A percentile compares a stretch with the other conserved stretches of the same genome.
phyloP scores from a whole-genome alignment of 2,329 filamentous ascomycete genomes.

The Coniella vitis region DNA sequence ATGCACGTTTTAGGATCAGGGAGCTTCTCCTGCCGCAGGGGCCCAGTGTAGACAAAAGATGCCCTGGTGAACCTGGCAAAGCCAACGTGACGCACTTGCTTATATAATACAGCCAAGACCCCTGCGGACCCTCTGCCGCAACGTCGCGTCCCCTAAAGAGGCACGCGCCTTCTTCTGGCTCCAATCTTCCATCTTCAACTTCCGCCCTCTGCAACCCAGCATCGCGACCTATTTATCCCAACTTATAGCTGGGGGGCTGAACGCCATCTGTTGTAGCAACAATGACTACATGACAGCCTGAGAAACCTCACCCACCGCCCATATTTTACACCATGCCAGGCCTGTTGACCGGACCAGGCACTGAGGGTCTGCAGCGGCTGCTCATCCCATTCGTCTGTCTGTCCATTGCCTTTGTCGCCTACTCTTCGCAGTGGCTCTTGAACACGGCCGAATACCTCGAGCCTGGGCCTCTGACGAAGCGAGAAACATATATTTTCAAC shows the following conservation, averaged over 20 bases:
- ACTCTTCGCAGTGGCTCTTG: constrained; percentile 67
- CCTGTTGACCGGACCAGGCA: constrained; percentile 29
- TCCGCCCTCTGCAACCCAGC: background rate
- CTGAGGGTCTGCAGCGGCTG: constrained; percentile 43
- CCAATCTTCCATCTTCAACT: background rate
- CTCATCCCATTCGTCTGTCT: constrained; percentile 62
- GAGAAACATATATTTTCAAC: constrained; percentile 61
- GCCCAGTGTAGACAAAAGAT: too few relatives aligned
- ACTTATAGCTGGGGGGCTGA: too few relatives aligned
- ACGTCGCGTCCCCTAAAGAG: constrained; percentile 1
- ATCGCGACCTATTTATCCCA: background rate
- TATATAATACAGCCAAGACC: background rate
- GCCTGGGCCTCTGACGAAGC: constrained; percentile 51
- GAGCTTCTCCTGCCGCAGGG: too few relatives aligned
- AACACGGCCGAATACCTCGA: constrained; percentile 49
- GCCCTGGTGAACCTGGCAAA: too few relatives aligned
- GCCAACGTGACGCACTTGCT: too few relatives aligned
- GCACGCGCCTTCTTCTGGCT: background rate
- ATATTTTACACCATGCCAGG: constrained; percentile 9
- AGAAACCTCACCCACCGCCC: background rate
- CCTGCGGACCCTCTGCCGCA: background rate
- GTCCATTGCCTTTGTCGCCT: constrained; percentile 63
- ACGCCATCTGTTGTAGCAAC: background rate
- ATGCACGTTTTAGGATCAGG: too few relatives aligned
- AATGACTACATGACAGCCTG: constrained; percentile 3